Evolutionary conservation across 1,284 basidiomycete species (phyloP).

Genomic region (Baeospora myosura): DNA sequence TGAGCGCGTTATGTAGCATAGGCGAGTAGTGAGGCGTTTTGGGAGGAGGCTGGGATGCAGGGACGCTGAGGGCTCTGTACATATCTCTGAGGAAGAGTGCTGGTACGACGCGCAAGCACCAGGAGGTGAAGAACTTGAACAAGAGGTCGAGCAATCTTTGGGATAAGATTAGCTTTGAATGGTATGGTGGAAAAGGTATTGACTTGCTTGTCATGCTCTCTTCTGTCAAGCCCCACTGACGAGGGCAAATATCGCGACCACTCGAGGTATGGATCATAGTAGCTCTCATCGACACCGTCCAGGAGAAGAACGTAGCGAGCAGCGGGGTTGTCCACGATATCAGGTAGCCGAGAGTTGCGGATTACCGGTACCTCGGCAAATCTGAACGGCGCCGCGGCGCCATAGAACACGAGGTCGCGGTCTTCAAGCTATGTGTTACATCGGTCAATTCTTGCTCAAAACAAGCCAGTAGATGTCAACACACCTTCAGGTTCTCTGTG

Average conservation of each 20-base stretch:
- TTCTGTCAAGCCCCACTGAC: constrained; percentile 36
- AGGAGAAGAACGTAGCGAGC: constrained; percentile 30
- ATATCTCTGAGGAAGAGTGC: constrained; percentile 51
- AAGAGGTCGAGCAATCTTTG: constrained; percentile 42
- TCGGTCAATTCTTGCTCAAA: too few species aligned
- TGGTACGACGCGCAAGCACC: constrained; percentile 43
- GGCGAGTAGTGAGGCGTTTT: constrained; percentile 59
- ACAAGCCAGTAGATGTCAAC: constrained; percentile 6
- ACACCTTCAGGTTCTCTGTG: constrained; percentile 29
- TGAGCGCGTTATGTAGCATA: constrained; percentile 60
- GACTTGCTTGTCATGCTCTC: constrained; percentile 43
- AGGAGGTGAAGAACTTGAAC: constrained; percentile 55
- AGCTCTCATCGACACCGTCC: constrained; percentile 27
- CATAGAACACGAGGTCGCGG: constrained; percentile 30
- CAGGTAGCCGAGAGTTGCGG: constrained; percentile 28
- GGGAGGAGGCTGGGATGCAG: constrained; percentile 33
- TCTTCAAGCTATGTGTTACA: constrained; percentile 35
- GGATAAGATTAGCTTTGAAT: background rate
- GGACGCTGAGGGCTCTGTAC: constrained; percentile 40
- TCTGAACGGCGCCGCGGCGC: constrained; percentile 32
- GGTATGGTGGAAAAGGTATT: too few species aligned
- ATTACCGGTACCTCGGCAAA: constrained; percentile 21
- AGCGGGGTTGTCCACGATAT: constrained; percentile 24
- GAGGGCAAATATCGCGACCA: constrained; percentile 49
- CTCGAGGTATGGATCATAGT: constrained; percentile 40